phyloP scores from a whole-genome alignment of 2,329 filamentous ascomycete genomes.

The Alternaria triticina region DNA sequence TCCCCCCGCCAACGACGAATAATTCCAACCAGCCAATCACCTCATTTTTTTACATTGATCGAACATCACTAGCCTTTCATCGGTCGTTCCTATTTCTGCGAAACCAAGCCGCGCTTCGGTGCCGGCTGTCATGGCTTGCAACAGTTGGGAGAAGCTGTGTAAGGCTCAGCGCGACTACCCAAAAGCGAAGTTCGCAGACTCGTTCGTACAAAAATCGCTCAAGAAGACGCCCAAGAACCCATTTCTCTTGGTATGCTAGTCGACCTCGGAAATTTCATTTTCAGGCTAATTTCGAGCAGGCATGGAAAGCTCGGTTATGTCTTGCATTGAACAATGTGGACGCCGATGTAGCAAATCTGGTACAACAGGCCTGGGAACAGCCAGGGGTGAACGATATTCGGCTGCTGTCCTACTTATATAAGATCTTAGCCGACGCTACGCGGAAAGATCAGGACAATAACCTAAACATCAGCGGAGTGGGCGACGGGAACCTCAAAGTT shows the following conservation, averaged over 20 bases:
- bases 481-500: slow-evolving; percentile 27
- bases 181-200: slow-evolving; percentile 44
- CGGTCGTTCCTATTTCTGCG: neutral
- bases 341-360: slow-evolving; percentile 12
- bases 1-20: slow-evolving; percentile 17
- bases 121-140: slow-evolving; percentile 37
- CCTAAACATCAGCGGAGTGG: slow-evolving; percentile 20
- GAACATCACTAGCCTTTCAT: neutral
- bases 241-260: slow-evolving; percentile 37
- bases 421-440: slow-evolving; percentile 25
- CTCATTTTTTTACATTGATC: slow-evolving; percentile 4
- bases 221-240: slow-evolving; percentile 47
- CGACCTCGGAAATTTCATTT: neutral
- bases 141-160: slow-evolving; percentile 42
- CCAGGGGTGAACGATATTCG: slow-evolving; percentile 31
- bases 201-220: slow-evolving; percentile 40
- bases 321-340: slow-evolving; percentile 23
- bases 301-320: slow-evolving; percentile 41
- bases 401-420: slow-evolving; percentile 39
- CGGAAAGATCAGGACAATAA: slow-evolving; percentile 5
- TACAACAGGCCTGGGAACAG: slow-evolving; percentile 28
- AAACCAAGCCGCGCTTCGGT: neutral
- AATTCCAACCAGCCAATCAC: slow-evolving; percentile 1
- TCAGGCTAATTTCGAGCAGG: slow-evolving; percentile 21
- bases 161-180: slow-evolving; percentile 42